Base-by-base conservation (phyloP, 495 filamentous ascomycete species). In the Neurospora hispaniola region DNA sequence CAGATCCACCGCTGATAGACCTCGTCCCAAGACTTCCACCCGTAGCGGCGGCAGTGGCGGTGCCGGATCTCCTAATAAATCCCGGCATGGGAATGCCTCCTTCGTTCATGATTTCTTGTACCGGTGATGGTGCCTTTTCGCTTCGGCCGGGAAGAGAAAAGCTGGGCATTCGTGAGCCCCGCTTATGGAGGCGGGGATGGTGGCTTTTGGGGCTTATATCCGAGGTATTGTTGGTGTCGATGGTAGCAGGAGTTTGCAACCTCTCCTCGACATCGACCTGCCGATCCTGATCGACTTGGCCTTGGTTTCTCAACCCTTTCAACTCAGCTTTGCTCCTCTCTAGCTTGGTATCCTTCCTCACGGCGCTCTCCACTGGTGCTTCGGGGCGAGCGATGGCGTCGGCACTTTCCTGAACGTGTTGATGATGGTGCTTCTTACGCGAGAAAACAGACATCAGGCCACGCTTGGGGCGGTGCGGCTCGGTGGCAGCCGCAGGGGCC, bases 291-390 rank as follows among this genome's bases (percentile, higher is more conserved):
- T 43, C 42, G 35, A 16, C 42, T 38, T 2, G 44, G 40, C 20
- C 43, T 5, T 42, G 73, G 23, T 62, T 69, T 39, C 79, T 78
- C 12, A 85, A 72, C 20, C 70, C 75, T 40, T 73, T 75, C 0
- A 88, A 77, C 71, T 87, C 80, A n/a, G 76, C 80, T 35, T 73
- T 72, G 73, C 77, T 84, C n/a, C 85, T 79, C 73, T 88, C 86
- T 3, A 87, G 79, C 70, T 80, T 82, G 5, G 86, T 88, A 71
- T 88, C 86, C 4, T 84, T 79, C 12, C 85, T 79, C 14, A 86
- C 85, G 14, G 85, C 81, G 70, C 83, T 86, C 59, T 88, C 86
- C 4, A 70, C 73, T 18, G 54, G 54, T 8, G 80, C 70, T n/a
- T 81, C 84, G 0, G 80, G 75, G 20, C 84, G 84, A 41, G 81